A percentile compares a stretch with the other conserved stretches of the same genome.
phyloP scores from a whole-genome alignment of 2,329 filamentous ascomycete genomes.

The Beauveria asiatica region DNA sequence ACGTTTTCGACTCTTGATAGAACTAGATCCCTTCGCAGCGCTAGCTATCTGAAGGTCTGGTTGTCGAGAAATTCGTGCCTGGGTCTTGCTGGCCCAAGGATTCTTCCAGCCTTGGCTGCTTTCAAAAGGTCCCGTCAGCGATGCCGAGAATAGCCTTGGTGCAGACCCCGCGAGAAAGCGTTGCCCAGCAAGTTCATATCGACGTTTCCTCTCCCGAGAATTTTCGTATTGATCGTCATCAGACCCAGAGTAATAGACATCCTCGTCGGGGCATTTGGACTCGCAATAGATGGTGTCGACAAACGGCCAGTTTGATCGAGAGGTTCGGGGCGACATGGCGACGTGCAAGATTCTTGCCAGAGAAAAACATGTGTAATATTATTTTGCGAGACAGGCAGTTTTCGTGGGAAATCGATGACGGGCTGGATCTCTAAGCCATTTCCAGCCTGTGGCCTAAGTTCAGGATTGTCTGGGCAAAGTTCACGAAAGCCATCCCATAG shows the following conservation, averaged over 20 bases:
- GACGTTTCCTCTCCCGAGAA: constrained; percentile 36
- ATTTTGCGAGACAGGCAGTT: neutral
- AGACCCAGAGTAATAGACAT: constrained; percentile 46
- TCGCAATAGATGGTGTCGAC: constrained; percentile 38
- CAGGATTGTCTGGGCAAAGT: neutral
- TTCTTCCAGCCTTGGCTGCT: constrained; percentile 40
- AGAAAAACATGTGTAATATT: neutral
- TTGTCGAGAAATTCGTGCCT: constrained; percentile 8
- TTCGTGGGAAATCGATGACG: neutral
- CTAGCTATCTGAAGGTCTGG: neutral
- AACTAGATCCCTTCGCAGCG: neutral
- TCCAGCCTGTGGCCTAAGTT: neutral
- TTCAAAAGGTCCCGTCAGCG: constrained; percentile 54
- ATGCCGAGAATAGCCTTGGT: constrained; percentile 51
- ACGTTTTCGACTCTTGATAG: neutral
- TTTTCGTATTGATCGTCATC: constrained; percentile 47
- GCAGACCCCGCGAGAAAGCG: constrained; percentile 48
- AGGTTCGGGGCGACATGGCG: neutral
- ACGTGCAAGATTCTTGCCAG: neutral
- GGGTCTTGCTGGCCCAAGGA: constrained; percentile 36
- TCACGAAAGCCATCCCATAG: constrained; percentile 6
- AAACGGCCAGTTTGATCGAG: constrained; percentile 16
- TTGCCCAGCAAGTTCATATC: constrained; percentile 51
- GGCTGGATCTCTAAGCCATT: neutral
- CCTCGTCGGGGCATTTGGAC: constrained; percentile 30